Evolutionary conservation across 2,329 filamentous ascomycete species (phyloP), one percentile per base, ranked within the genome.

Genomic region (Fusarium sambucinum): DNA sequence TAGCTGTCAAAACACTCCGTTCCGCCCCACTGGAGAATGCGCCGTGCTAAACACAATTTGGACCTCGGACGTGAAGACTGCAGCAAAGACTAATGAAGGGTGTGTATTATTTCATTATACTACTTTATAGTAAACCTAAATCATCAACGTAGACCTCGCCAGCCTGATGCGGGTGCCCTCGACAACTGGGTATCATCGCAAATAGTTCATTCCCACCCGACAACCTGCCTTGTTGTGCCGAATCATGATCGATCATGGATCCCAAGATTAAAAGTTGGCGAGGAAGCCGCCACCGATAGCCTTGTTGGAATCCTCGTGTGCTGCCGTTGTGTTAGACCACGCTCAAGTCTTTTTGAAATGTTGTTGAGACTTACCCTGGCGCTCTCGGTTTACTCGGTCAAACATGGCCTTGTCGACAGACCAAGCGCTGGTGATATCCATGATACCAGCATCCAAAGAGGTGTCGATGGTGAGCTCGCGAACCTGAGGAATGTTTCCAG

Each of bases 31-130:
- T 29, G 14, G 19, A n/a, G n/a, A 48, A 38, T 41, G 51, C 51
- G 19, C 12, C 58, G 8, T 37, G n/a, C 14, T 8, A 63, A 63
- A 58, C 52, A 23, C 33, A 65, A 59, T 64, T 47, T 32, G 21
- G n/a, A 64, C 60, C 21, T 64, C 60, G 6, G 14, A 41, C 4
- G 35, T 37, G 5, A 19, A 21, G n/a, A 19, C n/a, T 19, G 12
- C n/a, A 38, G 11, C 19, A 29, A 37, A n/a, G 30, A 37, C 37
- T 35, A 46, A 32, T 40, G 12, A 52, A 56, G 16, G 17, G 27
- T 40, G 12, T 55, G 53, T 52, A 52, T 46, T 46, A 30, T 19
- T 35, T 32, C 19, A 38, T 29, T n/a, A 12, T 32, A 19, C 27
- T 46, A 46, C 13, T 32, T 46, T 38, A 38, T 6, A 38, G n/a